Percentiles rank a stretch among this genome's conserved stretches.
Evolutionary conservation across 306 rosid species (phyloP).

Genomic region (Prunus salicina): DNA sequence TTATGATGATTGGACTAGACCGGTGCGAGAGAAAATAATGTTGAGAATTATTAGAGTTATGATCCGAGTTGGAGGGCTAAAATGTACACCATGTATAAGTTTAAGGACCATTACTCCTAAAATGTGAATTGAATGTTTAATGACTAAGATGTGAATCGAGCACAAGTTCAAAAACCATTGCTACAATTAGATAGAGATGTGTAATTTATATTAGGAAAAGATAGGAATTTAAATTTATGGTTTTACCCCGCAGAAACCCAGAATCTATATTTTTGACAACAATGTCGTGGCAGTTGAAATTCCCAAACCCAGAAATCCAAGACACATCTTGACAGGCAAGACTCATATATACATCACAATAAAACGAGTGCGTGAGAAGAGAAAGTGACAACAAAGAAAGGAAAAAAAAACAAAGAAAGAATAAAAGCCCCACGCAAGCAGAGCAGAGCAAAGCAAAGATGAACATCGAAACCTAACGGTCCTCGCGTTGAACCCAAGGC

Average conservation of each 20-base stretch:
- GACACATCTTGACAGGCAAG: neutral
- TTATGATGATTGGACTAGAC: no score
- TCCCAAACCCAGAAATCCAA: slow-evolving; percentile 7
- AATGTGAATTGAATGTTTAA: no score
- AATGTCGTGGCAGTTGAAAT: neutral
- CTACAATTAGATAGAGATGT: no score
- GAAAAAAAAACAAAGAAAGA: neutral
- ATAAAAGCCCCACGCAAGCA: neutral
- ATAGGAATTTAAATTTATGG: neutral
- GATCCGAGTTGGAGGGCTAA: no score
- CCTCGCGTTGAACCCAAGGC: slow-evolving; percentile 32
- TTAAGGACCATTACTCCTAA: no score
- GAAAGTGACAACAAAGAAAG: neutral
- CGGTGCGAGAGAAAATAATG: no score
- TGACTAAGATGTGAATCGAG: no score
- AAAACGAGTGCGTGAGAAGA: neutral
- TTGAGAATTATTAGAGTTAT: no score
- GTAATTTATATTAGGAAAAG: neutral
- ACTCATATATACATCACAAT: neutral
- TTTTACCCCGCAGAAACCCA: neutral
- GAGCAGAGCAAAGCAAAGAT: neutral
- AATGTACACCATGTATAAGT: no score
- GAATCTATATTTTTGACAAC: neutral
- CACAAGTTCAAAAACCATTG: no score
- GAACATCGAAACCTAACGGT: slow-evolving; percentile 37